Evolutionary conservation across 352 stramenopile genomes (phyloP).

Genomic region (Pythium pyrilobum): DNA sequence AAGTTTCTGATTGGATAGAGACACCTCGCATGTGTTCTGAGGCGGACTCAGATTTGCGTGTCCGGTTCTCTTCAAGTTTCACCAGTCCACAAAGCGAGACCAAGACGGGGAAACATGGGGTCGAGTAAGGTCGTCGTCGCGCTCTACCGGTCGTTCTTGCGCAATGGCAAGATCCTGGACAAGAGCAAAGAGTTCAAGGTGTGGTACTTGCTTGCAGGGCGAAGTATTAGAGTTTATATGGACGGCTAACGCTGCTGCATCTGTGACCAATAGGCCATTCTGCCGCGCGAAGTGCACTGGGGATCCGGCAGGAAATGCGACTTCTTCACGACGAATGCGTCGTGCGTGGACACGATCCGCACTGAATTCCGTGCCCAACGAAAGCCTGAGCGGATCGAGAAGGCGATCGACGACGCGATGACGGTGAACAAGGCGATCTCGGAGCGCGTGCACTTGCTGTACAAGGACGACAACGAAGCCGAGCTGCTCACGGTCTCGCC

Average conservation of each 20-base stretch:
- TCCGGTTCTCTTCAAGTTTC: neutral
- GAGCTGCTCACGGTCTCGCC: slow-evolving; percentile 34
- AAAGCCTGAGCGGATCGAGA: slow-evolving; percentile 14
- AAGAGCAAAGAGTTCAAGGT: slow-evolving; percentile 57
- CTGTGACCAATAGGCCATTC: slow-evolving; percentile 34
- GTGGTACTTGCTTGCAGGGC: neutral
- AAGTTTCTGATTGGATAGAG: too few species aligned
- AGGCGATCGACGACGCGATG: slow-evolving; percentile 57
- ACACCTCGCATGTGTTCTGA: too few species aligned
- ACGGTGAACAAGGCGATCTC: slow-evolving; percentile 57
- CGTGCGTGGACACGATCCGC: slow-evolving; percentile 47
- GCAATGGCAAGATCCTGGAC: slow-evolving; percentile 63
- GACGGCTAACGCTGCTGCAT: neutral
- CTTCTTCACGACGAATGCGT: slow-evolving; percentile 52
- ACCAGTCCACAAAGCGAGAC: neutral
- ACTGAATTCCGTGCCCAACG: slow-evolving; percentile 35
- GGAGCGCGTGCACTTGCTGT: slow-evolving; percentile 62
- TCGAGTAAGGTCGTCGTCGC: slow-evolving; percentile 51
- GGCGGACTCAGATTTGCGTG: neutral
- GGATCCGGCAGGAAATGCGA: slow-evolving; percentile 43
- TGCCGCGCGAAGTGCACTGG: slow-evolving; percentile 62
- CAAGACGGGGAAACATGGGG: too few species aligned
- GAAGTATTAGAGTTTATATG: neutral
- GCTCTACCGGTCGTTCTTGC: slow-evolving; percentile 68
- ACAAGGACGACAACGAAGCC: slow-evolving; percentile 34